A percentile compares a stretch with the other conserved stretches of the same genome.
phyloP scores from a whole-genome alignment of 2,329 filamentous ascomycete genomes.

The Xenoacremonium recifei region DNA sequence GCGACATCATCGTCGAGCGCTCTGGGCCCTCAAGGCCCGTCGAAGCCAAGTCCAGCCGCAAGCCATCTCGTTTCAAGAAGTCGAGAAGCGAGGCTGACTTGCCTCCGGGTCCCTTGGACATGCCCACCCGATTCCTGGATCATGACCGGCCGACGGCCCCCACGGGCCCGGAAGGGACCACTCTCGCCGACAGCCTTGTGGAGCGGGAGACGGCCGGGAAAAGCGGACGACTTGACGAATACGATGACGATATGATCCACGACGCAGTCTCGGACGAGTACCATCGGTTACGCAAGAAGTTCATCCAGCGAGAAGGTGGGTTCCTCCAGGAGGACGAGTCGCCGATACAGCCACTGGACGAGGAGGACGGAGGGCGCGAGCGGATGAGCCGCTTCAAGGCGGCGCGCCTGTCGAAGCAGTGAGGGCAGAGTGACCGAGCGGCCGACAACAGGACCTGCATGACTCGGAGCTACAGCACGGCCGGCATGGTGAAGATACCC shows the following conservation, averaged over 20 bases:
- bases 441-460: constrained; percentile 15
- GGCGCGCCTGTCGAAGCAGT: constrained; percentile 59
- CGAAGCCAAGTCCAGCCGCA: constrained; percentile 35
- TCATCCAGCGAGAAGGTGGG: constrained; percentile 80
- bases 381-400: constrained; percentile 74
- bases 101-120: constrained; percentile 43
- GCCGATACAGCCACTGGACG: constrained; percentile 64
- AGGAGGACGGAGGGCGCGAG: constrained; percentile 61
- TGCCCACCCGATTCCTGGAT: constrained; percentile 40
- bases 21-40: constrained; percentile 29
- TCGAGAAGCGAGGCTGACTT: constrained; percentile 26
- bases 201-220: constrained; percentile 46
- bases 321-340: constrained; percentile 72
- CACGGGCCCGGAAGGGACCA: constrained; percentile 49
- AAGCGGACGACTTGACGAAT: constrained; percentile 54
- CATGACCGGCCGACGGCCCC: constrained; percentile 39
- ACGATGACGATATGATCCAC: constrained; percentile 68
- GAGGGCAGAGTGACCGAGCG: constrained; percentile 8
- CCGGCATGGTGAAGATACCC: constrained; percentile 7
- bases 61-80: constrained; percentile 53
- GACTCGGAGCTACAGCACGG: constrained; percentile 1
- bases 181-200: constrained; percentile 59
- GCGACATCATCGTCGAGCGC: constrained; percentile 55
- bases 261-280: constrained; percentile 82
- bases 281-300: constrained; percentile 75